These are phyloP conservation scores for Fremontodendron californicum DNA, from an alignment of 345 rosid species.

Conservation along the genomic window DNA sequence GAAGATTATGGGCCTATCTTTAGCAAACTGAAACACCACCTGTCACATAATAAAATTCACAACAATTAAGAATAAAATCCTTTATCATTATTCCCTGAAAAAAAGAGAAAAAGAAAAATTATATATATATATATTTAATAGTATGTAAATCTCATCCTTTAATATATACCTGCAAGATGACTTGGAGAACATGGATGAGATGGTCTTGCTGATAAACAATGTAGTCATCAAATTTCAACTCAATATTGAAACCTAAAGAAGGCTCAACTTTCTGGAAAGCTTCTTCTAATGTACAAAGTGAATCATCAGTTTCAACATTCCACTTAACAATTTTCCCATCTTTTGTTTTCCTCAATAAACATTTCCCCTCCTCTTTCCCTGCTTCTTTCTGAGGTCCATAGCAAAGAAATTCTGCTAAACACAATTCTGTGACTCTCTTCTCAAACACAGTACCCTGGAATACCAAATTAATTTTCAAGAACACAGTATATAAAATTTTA, in stretches of 20 bases:
- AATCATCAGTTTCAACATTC: slow-evolving; percentile 71
- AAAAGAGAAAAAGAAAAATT: background rate
- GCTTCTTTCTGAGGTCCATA: slow-evolving; percentile 70
- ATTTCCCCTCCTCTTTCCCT: slow-evolving; percentile 45
- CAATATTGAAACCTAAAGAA: slow-evolving; percentile 80
- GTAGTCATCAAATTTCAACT: slow-evolving; percentile 83
- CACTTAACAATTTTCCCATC: slow-evolving; percentile 70
- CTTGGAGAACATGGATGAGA: slow-evolving; percentile 57
- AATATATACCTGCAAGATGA: slow-evolving; percentile 47
- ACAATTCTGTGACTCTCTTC: slow-evolving; percentile 71
- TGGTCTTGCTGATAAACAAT: slow-evolving; percentile 56
- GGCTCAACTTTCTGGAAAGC: slow-evolving; percentile 72
- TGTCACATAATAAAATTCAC: slow-evolving; percentile 13
- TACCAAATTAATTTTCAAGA: background rate
- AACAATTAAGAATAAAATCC: background rate
- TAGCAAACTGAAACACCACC: slow-evolving; percentile 61
- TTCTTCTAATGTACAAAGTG: slow-evolving; percentile 71
- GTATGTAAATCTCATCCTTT: background rate
- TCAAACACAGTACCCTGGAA: slow-evolving; percentile 67
- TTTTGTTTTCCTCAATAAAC: slow-evolving; percentile 63
- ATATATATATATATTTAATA: background rate
- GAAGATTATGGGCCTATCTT: slow-evolving; percentile 70
- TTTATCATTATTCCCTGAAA: background rate
- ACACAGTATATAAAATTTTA: background rate
- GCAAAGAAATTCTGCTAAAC: slow-evolving; percentile 57